Evolutionary conservation across 2,329 filamentous ascomycete genomes (phyloP), one percentile per base, ranked within the genome.

Genomic region (Monilinia fructicola): DNA sequence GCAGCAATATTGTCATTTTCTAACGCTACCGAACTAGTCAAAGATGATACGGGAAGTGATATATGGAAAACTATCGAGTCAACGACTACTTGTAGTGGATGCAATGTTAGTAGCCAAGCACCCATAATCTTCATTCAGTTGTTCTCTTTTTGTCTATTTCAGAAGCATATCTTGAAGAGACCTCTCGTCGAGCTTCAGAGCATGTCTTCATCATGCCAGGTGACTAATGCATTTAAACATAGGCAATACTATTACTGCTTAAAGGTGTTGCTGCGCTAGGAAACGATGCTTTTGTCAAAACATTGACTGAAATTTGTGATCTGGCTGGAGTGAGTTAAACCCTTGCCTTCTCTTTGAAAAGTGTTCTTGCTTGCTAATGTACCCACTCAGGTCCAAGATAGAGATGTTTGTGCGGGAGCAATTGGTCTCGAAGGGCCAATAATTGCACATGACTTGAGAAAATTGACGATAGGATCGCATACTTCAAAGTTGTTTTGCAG

Each of bases 341-440:
- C 56, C 69, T 59, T 4, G 14, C 48, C 46, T 54, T 14, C 31
- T 44, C 18, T 18, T n/a, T 48, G 9, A n/a, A n/a, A 48, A 14
- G 54, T n/a, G 14, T 31, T 31, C 10, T 26, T 54, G 28, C 18
- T 63, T 46, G 35, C 55, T 46, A 46, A 53, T n/a, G 26, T 48
- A 26, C 16, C 40, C 58, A 9, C 50, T 64, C 6, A 63, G 60
- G 65, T 65, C 53, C 61, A 48, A 11, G 78, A 80, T 66, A 78
- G 77, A 62, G 71, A 76, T 67, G 69, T 71, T 31, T 65, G 71
- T 66, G 77, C 80, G 3, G 85, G 85, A 5, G 76, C 82, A 18
- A 79, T 87, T 46, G 77, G 76, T 3, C 78, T 79, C 0, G 83
- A 87, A 72, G 84, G 82, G 0, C 84, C 84, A 6, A 81, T 85